Percentiles rank a stretch among this genome's conserved stretches.
Evolutionary conservation across 768 basidiomycete genomes (phyloP).

Genomic region (Tulasnella sp.): DNA sequence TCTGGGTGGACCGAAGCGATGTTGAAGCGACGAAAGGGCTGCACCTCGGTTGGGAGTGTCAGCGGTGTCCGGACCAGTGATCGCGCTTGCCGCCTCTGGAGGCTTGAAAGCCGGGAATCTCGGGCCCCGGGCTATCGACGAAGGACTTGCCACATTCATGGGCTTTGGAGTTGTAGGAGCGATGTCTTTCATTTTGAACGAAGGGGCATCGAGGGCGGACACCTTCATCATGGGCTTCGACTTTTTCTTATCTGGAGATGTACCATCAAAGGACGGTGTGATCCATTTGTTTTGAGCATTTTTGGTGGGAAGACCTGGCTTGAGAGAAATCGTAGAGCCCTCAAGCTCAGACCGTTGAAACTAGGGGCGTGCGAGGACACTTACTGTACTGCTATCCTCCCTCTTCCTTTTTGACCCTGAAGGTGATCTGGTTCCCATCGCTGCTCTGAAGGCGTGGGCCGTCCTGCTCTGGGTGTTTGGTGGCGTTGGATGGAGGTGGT

Average conservation of each 20-base stretch:
- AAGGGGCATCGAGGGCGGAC: not conserved
- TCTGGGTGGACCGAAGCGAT: not conserved
- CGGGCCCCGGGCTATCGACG: not conserved
- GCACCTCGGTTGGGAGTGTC: not conserved
- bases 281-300: conserved; percentile 10
- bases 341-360: not conserved
- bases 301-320: not conserved
- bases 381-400: not conserved
- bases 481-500: not conserved
- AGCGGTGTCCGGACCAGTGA: not conserved
- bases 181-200: not conserved
- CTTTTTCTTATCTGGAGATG: not conserved
- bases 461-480: not conserved
- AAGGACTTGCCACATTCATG: not conserved
- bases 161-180: not conserved
- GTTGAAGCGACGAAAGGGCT: not conserved
- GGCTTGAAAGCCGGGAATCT: not conserved
- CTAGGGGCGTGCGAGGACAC: not conserved
- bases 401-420: not conserved
- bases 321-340: not conserved
- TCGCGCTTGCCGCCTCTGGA: not conserved
- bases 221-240: not conserved
- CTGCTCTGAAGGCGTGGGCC: not conserved
- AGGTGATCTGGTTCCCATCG: not conserved
- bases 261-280: conserved; percentile 2